Percentiles rank a stretch among this genome's conserved stretches.
phyloP scores from a whole-genome alignment of 129 eudicot genomes.

The Chrysanthemum makinoi region DNA sequence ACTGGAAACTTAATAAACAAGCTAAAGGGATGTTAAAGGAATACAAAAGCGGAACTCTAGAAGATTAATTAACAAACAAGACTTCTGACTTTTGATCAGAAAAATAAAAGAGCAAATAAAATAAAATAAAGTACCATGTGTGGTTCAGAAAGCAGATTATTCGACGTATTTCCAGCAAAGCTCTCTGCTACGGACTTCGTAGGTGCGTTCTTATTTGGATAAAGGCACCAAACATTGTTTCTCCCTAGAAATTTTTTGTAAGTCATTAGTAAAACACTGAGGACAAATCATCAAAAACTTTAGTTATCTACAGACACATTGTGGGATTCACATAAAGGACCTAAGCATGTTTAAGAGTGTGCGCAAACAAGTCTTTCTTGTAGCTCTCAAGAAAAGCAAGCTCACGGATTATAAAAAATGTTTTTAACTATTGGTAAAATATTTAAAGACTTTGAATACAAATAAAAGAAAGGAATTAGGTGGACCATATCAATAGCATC shows the following conservation, averaged over 20 bases:
- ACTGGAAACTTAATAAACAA: too few relatives aligned
- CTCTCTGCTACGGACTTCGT: constrained; percentile 64
- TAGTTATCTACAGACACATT: not conserved
- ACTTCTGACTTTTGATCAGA: not conserved
- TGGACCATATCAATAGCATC: not conserved
- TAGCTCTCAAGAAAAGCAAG: too few relatives aligned
- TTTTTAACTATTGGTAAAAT: not conserved
- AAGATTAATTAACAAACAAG: too few relatives aligned
- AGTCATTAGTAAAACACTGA: too few relatives aligned
- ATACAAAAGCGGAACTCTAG: too few relatives aligned
- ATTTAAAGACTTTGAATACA: not conserved
- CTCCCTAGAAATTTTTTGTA: constrained; percentile 49
- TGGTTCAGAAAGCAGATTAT: constrained; percentile 24
- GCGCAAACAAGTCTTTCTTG: not conserved
- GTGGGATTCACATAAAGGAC: not conserved
- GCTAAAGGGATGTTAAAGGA: too few relatives aligned
- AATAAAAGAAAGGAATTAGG: constrained; percentile 9
- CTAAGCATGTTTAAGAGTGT: not conserved
- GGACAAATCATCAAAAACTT: too few relatives aligned
- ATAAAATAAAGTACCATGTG: constrained; percentile 33
- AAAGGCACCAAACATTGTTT: constrained; percentile 85
- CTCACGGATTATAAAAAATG: not conserved
- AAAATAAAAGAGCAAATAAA: not conserved
- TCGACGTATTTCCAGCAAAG: constrained; percentile 35
- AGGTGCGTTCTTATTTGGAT: constrained; percentile 69